Conservation (phyloP, 2,329 filamentous ascomycete species). For the Cladobotryum protrusum region DNA sequence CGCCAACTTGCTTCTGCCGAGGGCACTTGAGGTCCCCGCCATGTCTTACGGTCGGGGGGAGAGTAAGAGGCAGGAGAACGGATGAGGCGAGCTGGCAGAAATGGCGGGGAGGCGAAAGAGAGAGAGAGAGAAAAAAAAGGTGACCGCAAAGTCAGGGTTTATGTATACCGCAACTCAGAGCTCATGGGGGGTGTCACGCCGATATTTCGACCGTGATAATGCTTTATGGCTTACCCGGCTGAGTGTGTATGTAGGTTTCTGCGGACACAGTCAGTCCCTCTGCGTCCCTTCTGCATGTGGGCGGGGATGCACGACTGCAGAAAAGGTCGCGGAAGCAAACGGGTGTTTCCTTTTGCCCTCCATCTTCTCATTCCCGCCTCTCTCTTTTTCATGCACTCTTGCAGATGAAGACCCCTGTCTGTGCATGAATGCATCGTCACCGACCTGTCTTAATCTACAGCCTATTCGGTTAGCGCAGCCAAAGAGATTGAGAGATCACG, state of each 20-base stretch:
- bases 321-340: background rate
- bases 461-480: slow-evolving; percentile 7
- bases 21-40: background rate
- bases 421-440: slow-evolving; percentile 1
- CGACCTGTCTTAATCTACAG: slow-evolving; percentile 5
- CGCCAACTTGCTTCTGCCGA: slow-evolving; percentile 1
- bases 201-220: background rate
- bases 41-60: background rate
- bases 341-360: background rate
- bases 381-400: background rate
- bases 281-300: background rate
- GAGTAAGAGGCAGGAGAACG: background rate
- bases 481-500: slow-evolving; percentile 15
- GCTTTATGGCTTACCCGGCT: too few relatives aligned
- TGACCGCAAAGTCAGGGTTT: slow-evolving; percentile 4
- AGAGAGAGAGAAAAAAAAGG: background rate
- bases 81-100: slow-evolving; percentile 5
- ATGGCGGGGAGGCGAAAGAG: background rate
- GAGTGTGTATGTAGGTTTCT: too few relatives aligned
- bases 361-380: background rate
- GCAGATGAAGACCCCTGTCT: slow-evolving; percentile 2
- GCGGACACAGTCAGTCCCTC: background rate
- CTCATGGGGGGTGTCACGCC: background rate
- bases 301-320: background rate
- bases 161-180: slow-evolving; percentile 1